Conservation (phyloP, 2,329 filamentous ascomycete genomes). For the Xylariaceae sp. region DNA sequence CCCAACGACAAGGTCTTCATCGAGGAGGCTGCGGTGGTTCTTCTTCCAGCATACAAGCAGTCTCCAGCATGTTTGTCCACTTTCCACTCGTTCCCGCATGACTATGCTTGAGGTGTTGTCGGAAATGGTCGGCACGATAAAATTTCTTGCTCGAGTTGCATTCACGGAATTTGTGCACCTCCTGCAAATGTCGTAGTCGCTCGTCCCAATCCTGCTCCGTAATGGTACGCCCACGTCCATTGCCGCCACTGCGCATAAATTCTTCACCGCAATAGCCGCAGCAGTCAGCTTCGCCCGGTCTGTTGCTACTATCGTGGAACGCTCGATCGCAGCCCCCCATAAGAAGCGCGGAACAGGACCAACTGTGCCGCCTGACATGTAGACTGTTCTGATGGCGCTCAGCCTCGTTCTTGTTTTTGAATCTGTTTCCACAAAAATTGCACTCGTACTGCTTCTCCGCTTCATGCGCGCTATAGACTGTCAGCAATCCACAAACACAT, state of each 20-base stretch:
- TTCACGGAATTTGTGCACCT: conserved; percentile 93
- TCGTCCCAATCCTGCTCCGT: conserved; percentile 87
- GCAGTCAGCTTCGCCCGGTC: conserved; percentile 66
- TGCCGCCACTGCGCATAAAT: conserved; percentile 55
- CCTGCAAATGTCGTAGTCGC: conserved; percentile 80
- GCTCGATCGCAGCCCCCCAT: conserved; percentile 67
- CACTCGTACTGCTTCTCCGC: conserved; percentile 97
- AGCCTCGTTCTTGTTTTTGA: conserved; percentile 99
- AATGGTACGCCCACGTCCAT: conserved; percentile 39
- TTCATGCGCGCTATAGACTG: conserved; percentile 66
- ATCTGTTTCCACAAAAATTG: conserved; percentile 86
- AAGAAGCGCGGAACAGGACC: conserved; percentile 85
- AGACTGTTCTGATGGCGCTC: conserved; percentile 95
- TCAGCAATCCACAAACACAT: conserved; percentile 9
- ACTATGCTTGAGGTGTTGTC: conserved; percentile 96
- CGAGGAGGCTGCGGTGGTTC: conserved; percentile 55
- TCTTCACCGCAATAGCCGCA: conserved; percentile 97
- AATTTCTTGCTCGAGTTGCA: conserved; percentile 99
- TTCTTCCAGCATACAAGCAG: conserved; percentile 89
- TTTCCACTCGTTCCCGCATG: conserved; percentile 95
- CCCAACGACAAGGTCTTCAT: conserved; percentile 13
- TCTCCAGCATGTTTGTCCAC: conserved; percentile 98
- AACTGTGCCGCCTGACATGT: conserved; percentile 87
- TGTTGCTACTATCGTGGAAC: conserved; percentile 75
- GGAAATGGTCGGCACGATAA: conserved; percentile 94